Evolutionary conservation across 805 yeast genomes (phyloP).

Genomic region (Yamadazyma olivae): DNA sequence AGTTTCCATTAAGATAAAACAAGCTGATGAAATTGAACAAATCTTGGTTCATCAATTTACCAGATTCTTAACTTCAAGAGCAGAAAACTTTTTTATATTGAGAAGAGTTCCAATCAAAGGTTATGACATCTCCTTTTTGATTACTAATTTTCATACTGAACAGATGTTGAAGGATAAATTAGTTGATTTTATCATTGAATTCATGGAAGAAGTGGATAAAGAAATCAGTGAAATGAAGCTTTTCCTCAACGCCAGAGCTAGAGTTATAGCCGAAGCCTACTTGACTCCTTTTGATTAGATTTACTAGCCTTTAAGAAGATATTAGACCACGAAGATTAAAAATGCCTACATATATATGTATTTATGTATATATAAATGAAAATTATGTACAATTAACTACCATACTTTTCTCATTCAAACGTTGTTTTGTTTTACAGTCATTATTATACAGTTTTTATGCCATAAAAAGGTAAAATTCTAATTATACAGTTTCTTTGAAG

Average conservation of each 20-base stretch:
- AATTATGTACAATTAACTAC: constrained; percentile 1
- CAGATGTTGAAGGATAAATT: constrained; percentile 92
- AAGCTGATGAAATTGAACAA: constrained; percentile 95
- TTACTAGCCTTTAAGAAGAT: neutral
- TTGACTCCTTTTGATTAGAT: constrained; percentile 77
- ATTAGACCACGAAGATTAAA: neutral
- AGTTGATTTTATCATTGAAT: constrained; percentile 95
- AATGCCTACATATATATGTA: neutral
- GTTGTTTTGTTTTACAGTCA: too few species aligned
- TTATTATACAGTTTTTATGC: too few species aligned
- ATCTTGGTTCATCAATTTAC: constrained; percentile 94
- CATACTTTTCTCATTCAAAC: neutral
- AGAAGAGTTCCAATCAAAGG: constrained; percentile 90
- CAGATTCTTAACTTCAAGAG: constrained; percentile 89
- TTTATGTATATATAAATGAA: neutral
- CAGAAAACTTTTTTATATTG: constrained; percentile 88
- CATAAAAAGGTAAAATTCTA: too few species aligned
- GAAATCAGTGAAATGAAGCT: constrained; percentile 98
- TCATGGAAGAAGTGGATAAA: constrained; percentile 98
- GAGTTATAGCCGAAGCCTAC: constrained; percentile 96
- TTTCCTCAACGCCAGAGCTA: constrained; percentile 94
- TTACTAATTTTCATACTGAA: constrained; percentile 93
- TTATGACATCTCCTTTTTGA: constrained; percentile 87
- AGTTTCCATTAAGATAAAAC: constrained; percentile 88
- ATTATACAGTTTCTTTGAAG: too few species aligned